A percentile compares a stretch with the other conserved stretches of the same genome.
Conservation (phyloP, 2,329 filamentous ascomycete genomes). For the Neocucurbitaria cava region DNA sequence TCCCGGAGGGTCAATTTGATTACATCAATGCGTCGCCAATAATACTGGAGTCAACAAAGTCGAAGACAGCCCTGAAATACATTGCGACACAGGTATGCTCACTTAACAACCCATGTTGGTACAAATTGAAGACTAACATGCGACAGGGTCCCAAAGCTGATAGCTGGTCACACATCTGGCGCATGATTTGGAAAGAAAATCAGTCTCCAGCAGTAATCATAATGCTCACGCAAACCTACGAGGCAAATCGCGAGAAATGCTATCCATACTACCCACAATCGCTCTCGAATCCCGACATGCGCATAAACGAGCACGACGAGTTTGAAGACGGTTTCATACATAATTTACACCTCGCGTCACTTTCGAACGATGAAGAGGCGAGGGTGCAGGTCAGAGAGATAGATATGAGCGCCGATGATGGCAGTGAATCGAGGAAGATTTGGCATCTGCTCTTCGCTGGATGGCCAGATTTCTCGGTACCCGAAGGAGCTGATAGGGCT, state of each 20-base stretch:
- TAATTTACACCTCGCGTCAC: slow-evolving; percentile 67
- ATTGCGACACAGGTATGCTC: slow-evolving; percentile 79
- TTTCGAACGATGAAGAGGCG: slow-evolving; percentile 62
- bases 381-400: slow-evolving; percentile 78
- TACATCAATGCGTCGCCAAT: slow-evolving; percentile 63
- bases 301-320: slow-evolving; percentile 68
- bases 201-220: slow-evolving; percentile 77
- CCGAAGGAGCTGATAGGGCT: slow-evolving; percentile 69
- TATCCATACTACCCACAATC: slow-evolving; percentile 80
- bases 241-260: slow-evolving; percentile 81
- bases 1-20: slow-evolving; percentile 68
- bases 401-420: slow-evolving; percentile 54
- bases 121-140: not conserved
- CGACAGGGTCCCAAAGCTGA: slow-evolving; percentile 77
- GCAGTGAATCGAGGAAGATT: slow-evolving; percentile 67
- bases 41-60: slow-evolving; percentile 48
- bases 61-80: slow-evolving; percentile 63
- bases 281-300: slow-evolving; percentile 48
- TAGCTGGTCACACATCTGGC: slow-evolving; percentile 85
- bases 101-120: not conserved
- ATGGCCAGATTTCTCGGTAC: slow-evolving; percentile 92
- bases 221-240: slow-evolving; percentile 91
- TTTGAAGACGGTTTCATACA: slow-evolving; percentile 73
- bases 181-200: slow-evolving; percentile 91
- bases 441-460: slow-evolving; percentile 86